A percentile compares a stretch with the other conserved stretches of the same genome.
Evolutionary conservation across 192 early-diverging fungal species (phyloP).

Genomic region (Mortierella claussenii): DNA sequence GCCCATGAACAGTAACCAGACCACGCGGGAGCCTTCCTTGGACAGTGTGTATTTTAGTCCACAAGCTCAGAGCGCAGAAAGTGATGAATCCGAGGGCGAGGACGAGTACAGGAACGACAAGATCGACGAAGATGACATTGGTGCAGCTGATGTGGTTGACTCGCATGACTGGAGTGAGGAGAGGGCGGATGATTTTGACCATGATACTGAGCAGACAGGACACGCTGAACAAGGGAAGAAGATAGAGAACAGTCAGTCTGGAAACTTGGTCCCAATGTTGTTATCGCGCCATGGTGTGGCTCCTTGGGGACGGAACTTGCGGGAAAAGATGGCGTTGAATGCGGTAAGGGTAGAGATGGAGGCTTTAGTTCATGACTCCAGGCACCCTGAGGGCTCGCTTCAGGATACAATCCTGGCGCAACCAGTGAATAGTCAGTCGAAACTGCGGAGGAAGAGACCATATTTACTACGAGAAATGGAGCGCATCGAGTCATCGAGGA

Average conservation of each 20-base stretch:
- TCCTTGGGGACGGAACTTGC: background rate
- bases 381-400: background rate
- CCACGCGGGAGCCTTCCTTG: background rate
- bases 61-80: too few species aligned
- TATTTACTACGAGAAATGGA: background rate
- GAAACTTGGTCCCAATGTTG: too few species aligned
- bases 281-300: too few species aligned
- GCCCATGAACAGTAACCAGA: background rate
- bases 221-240: too few species aligned
- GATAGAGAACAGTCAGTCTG: too few species aligned
- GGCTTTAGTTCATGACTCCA: background rate
- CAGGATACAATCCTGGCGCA: background rate
- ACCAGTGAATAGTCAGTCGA: constrained; percentile 9
- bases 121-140: too few species aligned
- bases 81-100: too few species aligned
- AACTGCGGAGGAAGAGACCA: background rate
- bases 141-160: too few species aligned
- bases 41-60: background rate
- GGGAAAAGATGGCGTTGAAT: background rate
- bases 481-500: constrained; percentile 1
- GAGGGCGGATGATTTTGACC: too few species aligned
- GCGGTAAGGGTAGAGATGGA: background rate
- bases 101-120: background rate
- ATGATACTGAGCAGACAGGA: too few species aligned
- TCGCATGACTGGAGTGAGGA: too few species aligned